Evolutionary conservation across 2,329 filamentous ascomycete genomes (phyloP), one percentile per base, ranked within the genome.

Genomic region (Pseudopyrenochaeta lycopersici): DNA sequence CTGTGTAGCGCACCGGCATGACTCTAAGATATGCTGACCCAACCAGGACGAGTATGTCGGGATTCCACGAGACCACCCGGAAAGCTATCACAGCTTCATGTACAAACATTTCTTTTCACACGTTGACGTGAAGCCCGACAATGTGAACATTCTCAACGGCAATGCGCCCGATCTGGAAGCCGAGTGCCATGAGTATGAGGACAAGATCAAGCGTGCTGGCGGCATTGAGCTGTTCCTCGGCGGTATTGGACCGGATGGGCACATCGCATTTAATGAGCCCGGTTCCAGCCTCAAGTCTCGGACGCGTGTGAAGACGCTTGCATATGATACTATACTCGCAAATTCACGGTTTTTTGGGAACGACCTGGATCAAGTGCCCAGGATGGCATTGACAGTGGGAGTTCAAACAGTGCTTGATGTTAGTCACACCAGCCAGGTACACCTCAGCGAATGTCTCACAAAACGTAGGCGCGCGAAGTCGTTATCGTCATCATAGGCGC

Each of bases 21-120:
- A 44, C 48, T 48, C 45, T 49, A 38, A 42, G 46, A 46, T 15
- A 48, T 42, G 51, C 71, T 74, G 59, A 74, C 58, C 41, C 31
- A 27, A 46, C 31, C 62, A 90, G 87, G 91, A 96, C 77, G 91
- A 96, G 78, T 96, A 96, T 70, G 90, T 95, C 62, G 90, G 89
- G 52, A 85, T 96, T 58, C 88, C 91, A 30, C 87, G 90, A 68
- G 90, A 93, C 66, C 90, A 96, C 73, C 88, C 90, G 11, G 88
- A 95, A 75, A 92, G 88, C 68, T 96, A 96, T 78, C 91, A 96
- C 80, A 90, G 88, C 62, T 96, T 95, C 81, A 95, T 96, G 91
- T 96, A 92, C 85, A 91, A 90, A 77, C 84, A 95, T 78, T 92
- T 96, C 82, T 96, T 96, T 82, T 91, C 89, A 38, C 91, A 88